Evolutionary conservation across 805 yeast genomes (phyloP).

Genomic region (Cyberlindnera mrakii): DNA sequence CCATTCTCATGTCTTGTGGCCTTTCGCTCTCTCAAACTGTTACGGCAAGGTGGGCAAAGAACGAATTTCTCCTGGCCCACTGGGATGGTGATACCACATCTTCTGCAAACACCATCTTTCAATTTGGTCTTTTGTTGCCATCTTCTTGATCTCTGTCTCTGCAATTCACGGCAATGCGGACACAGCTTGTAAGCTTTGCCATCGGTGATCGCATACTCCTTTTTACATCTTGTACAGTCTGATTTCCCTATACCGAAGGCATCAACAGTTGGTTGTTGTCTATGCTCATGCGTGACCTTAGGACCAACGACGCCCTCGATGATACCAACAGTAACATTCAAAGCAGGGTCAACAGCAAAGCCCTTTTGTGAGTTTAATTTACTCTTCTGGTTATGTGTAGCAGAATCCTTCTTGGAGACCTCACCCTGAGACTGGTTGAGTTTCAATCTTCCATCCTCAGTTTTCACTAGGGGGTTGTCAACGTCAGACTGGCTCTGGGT

Average conservation of each 20-base stretch:
- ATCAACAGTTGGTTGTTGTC: neutral
- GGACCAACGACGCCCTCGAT: constrained; percentile 19
- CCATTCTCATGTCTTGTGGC: constrained; percentile 57
- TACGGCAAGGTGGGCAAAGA: constrained; percentile 55
- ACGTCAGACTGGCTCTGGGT: neutral
- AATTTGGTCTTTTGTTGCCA: constrained; percentile 60
- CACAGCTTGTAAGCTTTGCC: constrained; percentile 46
- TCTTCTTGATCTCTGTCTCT: constrained; percentile 53
- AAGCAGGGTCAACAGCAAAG: constrained; percentile 19
- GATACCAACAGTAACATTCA: constrained; percentile 21
- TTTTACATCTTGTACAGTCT: constrained; percentile 54
- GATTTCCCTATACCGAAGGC: constrained; percentile 2
- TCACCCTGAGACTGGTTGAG: neutral
- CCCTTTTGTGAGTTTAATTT: neutral
- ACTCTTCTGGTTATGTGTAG: neutral
- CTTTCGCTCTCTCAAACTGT: constrained; percentile 47
- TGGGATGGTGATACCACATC: constrained; percentile 56
- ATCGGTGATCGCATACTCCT: constrained; percentile 41
- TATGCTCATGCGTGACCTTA: constrained; percentile 6
- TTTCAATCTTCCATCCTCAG: too few species aligned
- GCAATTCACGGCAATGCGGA: constrained; percentile 58
- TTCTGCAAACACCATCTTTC: constrained; percentile 56
- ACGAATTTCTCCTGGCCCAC: constrained; percentile 46
- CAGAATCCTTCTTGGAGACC: neutral
- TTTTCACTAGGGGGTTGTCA: too few species aligned